Conservation (phyloP, 202 grass and related monocot species). For the Cymbopogon flexuosus region DNA sequence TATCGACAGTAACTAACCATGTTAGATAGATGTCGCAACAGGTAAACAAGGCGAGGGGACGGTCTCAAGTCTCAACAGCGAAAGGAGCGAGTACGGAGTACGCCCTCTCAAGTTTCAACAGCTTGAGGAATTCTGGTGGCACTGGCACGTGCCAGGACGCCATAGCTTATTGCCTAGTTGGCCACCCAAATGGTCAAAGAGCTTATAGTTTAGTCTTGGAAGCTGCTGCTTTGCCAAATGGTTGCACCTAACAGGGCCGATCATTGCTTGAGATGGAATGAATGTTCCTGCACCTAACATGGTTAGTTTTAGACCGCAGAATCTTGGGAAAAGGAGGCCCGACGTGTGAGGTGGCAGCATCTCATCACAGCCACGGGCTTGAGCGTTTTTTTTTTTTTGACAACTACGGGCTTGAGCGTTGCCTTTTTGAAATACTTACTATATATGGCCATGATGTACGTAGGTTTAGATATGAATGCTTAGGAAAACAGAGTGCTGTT, state of each 20-base stretch:
- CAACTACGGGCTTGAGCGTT: background rate
- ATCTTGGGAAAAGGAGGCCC: background rate
- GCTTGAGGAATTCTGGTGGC: too few relatives aligned
- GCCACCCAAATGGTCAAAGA: background rate
- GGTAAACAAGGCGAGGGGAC: background rate
- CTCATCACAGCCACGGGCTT: background rate
- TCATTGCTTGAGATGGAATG: background rate
- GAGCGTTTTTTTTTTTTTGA: too few relatives aligned
- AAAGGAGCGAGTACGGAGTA: too few relatives aligned
- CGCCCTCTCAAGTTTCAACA: background rate
- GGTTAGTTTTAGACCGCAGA: constrained; percentile 9
- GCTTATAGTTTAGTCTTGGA: background rate
- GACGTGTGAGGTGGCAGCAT: background rate
- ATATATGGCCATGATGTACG: background rate
- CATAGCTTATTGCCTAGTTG: background rate
- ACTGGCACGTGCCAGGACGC: background rate
- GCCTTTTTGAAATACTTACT: background rate
- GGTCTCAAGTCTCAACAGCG: background rate
- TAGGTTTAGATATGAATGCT: background rate
- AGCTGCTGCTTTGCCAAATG: constrained; percentile 3
- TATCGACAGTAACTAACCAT: background rate
- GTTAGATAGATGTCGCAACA: background rate
- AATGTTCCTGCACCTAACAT: constrained; percentile 2
- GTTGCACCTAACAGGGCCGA: constrained; percentile 3
- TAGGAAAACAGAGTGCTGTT: too few relatives aligned